These are phyloP conservation scores for Ramularia endophylla DNA, from an alignment of 2,329 filamentous ascomycete genomes.

Conservation along the genomic window DNA sequence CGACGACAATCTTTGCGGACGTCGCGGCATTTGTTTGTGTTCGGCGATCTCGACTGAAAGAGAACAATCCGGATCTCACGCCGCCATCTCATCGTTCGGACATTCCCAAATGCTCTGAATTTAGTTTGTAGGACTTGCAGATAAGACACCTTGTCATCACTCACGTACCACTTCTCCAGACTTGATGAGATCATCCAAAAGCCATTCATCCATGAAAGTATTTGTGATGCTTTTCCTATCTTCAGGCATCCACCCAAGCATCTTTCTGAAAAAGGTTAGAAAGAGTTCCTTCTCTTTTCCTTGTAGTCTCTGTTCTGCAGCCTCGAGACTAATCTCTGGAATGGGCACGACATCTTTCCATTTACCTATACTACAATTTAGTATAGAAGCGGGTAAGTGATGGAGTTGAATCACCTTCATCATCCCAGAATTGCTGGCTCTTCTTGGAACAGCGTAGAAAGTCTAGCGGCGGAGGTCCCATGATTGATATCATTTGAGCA, in stretches of 20 bases:
- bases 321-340: constrained; percentile 24
- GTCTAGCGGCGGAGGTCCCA: constrained; percentile 17
- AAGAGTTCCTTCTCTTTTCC: constrained; percentile 29
- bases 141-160: too few species aligned
- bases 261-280: constrained; percentile 31
- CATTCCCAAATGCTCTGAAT: too few species aligned
- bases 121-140: too few species aligned
- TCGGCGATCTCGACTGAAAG: too few species aligned
- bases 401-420: too few species aligned
- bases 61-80: too few species aligned
- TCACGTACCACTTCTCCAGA: constrained; percentile 13
- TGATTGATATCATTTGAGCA: constrained; percentile 20
- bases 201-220: constrained; percentile 21
- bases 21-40: too few species aligned
- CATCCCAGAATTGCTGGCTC: constrained; percentile 1
- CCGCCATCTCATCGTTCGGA: too few species aligned
- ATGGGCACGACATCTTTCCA: constrained; percentile 28
- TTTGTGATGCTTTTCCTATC: constrained; percentile 19
- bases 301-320: constrained; percentile 20
- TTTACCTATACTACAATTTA: constrained; percentile 15
- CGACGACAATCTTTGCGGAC: too few species aligned
- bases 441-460: constrained; percentile 9
- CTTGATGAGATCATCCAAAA: constrained; percentile 22
- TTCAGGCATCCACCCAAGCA: constrained; percentile 33
- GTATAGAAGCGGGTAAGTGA: neutral